A percentile compares a stretch with the other conserved stretches of the same genome.
These are phyloP conservation scores for Chalciporus sphaerocephalus DNA, from an alignment of 768 basidiomycete species.

Conservation along the genomic window DNA sequence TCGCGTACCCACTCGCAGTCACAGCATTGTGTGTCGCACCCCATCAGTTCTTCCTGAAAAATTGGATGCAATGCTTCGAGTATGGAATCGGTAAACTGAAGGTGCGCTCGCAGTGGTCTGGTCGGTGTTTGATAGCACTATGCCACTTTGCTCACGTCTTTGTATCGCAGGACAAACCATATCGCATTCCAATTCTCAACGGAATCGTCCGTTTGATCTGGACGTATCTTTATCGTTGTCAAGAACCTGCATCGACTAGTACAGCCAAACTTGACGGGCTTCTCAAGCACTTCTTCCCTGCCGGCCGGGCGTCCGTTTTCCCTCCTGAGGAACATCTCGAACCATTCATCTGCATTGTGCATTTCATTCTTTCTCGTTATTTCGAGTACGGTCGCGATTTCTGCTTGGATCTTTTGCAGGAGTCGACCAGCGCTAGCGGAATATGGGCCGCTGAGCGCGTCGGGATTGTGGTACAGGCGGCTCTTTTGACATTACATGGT, in stretches of 20 bases:
- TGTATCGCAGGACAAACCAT: constrained; percentile 64
- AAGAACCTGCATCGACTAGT: constrained; percentile 78
- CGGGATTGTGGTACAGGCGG: constrained; percentile 70
- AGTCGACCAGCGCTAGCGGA: constrained; percentile 45
- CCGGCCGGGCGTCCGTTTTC: constrained; percentile 54
- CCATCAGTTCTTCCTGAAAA: constrained; percentile 74
- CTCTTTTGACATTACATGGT: constrained; percentile 63
- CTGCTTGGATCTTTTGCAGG: constrained; percentile 76
- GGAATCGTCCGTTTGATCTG: constrained; percentile 80
- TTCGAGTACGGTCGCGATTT: constrained; percentile 82
- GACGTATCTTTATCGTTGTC: constrained; percentile 94
- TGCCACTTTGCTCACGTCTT: constrained; percentile 4
- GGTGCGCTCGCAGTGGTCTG: constrained; percentile 39
- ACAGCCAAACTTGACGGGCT: constrained; percentile 73
- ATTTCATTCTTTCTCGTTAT: constrained; percentile 80
- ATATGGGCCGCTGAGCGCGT: constrained; percentile 67
- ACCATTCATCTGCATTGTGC: constrained; percentile 70
- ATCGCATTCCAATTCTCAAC: constrained; percentile 69
- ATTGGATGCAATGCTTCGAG: constrained; percentile 78
- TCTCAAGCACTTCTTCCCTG: constrained; percentile 75
- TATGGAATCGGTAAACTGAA: constrained; percentile 71
- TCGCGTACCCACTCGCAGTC: constrained; percentile 80
- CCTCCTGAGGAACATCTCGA: constrained; percentile 75
- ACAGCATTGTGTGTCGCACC: constrained; percentile 85
- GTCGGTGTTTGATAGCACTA: neutral